A percentile compares a stretch with the other conserved stretches of the same genome.
Evolutionary conservation across 352 stramenopile genomes (phyloP).

Genomic region (Phytophthora megakarya): DNA sequence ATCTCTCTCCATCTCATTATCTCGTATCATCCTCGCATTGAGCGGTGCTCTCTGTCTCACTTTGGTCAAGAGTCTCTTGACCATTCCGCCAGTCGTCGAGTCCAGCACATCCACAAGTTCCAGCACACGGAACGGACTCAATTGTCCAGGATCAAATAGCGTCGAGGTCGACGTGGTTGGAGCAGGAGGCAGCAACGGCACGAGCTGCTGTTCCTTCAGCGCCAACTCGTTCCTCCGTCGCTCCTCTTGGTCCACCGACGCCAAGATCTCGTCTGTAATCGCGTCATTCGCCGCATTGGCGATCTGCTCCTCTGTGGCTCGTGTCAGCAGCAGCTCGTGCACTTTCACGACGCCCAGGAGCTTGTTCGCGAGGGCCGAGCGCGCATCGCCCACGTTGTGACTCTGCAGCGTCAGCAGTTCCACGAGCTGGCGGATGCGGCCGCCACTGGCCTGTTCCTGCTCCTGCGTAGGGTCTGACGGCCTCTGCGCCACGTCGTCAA

Average conservation of each 20-base stretch:
- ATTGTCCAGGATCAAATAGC: conserved; percentile 32
- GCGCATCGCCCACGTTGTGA: conserved; percentile 51
- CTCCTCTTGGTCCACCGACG: conserved; percentile 66
- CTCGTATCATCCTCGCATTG: conserved; percentile 31
- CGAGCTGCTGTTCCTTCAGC: conserved; percentile 15
- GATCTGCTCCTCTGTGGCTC: conserved; percentile 74
- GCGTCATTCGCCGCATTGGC: conserved; percentile 70
- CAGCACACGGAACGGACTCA: conserved; percentile 67
- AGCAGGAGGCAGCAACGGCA: background rate
- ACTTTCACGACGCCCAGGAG: conserved; percentile 61
- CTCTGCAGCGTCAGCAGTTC: conserved; percentile 70
- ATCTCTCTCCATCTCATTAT: conserved; percentile 38
- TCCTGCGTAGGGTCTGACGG: conserved; percentile 5
- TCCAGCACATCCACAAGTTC: conserved; percentile 81
- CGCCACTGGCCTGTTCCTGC: conserved; percentile 28
- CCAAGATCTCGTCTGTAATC: conserved; percentile 75
- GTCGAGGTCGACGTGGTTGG: conserved; percentile 8
- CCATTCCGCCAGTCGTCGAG: conserved; percentile 74
- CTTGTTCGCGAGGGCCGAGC: conserved; percentile 58
- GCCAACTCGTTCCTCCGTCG: conserved; percentile 42
- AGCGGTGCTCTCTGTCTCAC: conserved; percentile 58
- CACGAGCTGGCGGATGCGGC: conserved; percentile 60
- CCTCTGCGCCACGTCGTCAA: conserved; percentile 6
- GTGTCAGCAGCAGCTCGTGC: conserved; percentile 65
- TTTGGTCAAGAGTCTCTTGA: conserved; percentile 75